A percentile compares a stretch with the other conserved stretches of the same genome.
phyloP scores from a whole-genome alignment of 768 basidiomycete genomes.

The Glaciozyma antarctica region DNA sequence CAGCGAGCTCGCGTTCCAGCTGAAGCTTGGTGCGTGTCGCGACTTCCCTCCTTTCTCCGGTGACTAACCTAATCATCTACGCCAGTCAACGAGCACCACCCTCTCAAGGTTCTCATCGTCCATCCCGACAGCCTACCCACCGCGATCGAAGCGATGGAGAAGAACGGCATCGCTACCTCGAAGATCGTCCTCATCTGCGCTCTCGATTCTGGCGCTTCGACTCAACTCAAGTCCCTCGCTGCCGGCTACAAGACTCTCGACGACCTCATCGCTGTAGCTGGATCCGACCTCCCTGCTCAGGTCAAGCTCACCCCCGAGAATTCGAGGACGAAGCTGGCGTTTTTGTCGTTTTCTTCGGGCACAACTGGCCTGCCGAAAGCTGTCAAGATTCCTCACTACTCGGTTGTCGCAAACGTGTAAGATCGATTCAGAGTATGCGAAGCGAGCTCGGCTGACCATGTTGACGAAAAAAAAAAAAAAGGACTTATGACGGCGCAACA shows the following conservation, averaged over 20 bases:
- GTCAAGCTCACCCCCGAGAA: constrained; percentile 1
- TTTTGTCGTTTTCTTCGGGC: constrained; percentile 13
- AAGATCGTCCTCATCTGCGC: constrained; percentile 13
- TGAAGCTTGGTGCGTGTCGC: constrained; percentile 8
- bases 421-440: background rate
- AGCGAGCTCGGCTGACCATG: background rate
- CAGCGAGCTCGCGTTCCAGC: constrained; percentile 17
- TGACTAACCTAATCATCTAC: background rate
- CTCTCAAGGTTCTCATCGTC: constrained; percentile 14
- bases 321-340: constrained; percentile 15
- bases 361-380: constrained; percentile 26
- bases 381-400: constrained; percentile 18
- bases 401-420: constrained; percentile 23
- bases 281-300: background rate
- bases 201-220: background rate
- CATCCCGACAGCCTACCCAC: constrained; percentile 15
- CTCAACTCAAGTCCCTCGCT: background rate
- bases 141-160: constrained; percentile 20
- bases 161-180: background rate
- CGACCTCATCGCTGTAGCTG: constrained; percentile 1
- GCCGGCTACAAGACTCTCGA: constrained; percentile 16
- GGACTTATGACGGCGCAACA: background rate
- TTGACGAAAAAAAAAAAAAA: too few relatives aligned
- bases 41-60: background rate
- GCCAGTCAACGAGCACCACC: constrained; percentile 10